A percentile compares a stretch with the other conserved stretches of the same genome.
phyloP scores from a whole-genome alignment of 306 rosid genomes.

The Leucaena leucocephala region DNA sequence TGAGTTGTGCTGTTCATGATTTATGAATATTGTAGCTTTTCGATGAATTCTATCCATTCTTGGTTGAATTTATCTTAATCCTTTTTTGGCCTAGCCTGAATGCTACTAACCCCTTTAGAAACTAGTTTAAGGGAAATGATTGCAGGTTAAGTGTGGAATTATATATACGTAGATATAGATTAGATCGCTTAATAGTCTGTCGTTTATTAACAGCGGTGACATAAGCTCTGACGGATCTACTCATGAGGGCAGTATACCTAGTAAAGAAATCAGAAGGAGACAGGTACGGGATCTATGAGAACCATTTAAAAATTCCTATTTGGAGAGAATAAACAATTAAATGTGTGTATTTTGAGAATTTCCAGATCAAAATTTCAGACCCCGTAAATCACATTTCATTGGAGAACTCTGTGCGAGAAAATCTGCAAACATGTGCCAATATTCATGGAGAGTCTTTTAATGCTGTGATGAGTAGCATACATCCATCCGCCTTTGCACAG shows the following conservation, averaged over 20 bases:
- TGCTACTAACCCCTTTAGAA: constrained; percentile 12
- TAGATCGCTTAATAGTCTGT: constrained; percentile 12
- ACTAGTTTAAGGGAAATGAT: background rate
- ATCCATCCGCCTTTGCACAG: constrained; percentile 81
- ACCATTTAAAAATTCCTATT: constrained; percentile 17
- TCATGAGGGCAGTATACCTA: constrained; percentile 61
- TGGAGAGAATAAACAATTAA: constrained; percentile 28
- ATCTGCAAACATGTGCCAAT: constrained; percentile 85
- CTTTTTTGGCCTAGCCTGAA: constrained; percentile 2
- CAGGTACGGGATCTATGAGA: constrained; percentile 57
- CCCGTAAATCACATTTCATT: constrained; percentile 79
- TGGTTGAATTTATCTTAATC: background rate
- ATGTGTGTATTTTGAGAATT: constrained; percentile 28
- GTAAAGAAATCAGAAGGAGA: constrained; percentile 76
- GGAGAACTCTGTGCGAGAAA: constrained; percentile 81
- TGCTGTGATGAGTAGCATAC: constrained; percentile 79
- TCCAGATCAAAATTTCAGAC: constrained; percentile 81
- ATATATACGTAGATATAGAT: no score
- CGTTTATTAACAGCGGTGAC: constrained; percentile 64
- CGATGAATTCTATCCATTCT: background rate
- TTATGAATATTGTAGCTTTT: background rate
- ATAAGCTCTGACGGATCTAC: constrained; percentile 57
- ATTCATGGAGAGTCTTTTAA: constrained; percentile 94
- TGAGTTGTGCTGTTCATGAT: background rate
- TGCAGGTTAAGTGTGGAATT: background rate